Evolutionary conservation across 768 basidiomycete species (phyloP), one percentile per base, ranked within the genome.

Genomic region (Phlebiopsis gigantea): DNA sequence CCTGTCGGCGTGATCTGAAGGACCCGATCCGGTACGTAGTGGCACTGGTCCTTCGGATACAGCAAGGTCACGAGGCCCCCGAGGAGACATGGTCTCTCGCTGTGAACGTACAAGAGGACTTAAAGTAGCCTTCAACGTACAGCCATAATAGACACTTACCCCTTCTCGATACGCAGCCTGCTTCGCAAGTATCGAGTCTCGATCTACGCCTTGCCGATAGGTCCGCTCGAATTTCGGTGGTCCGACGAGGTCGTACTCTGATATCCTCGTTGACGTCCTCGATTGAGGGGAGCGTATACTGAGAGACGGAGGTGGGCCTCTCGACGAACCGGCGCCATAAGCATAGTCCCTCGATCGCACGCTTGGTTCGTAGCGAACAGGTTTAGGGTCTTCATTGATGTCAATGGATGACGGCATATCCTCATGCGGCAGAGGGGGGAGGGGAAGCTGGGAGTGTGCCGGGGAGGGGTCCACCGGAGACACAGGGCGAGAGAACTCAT

Each of bases 401-500:
- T 25, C 39, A 2, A 1, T 5, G 45, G 15, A 5, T 4, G 29
- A 24, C 9, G 10, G 25, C 15, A 28, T 5, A 30, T 25, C 19
- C 29, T 9, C 12, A 0, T 46, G 26, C 14, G 58, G 31, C 0
- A 34, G 29, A 30, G n/a, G 49, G 1, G 58, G 31, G n/a, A 46
- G 58, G 1, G 58, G 58, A 4, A 56, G n/a, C 17, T 45, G 53
- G 5, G 58, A 39, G 9, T 30, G 55, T 15, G 46, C 2, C 15
- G 63, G 59, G 1, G 59, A 22, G 1, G 57, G 57, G 1, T 55
- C 46, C 4, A 53, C 47, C 2, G 66, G 64, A 7, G 65, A 56
- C 9, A 64, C 52, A 1, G 65, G 62, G 12, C 62, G 44, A 2
- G 63, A 58, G 28, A 87, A 71, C 59, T 84, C 85, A 63, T 80